A percentile compares a stretch with the other conserved stretches of the same genome.
These are phyloP conservation scores for Yueomyces sp. DNA, from an alignment of 1,139 yeast genomes.

Conservation along the genomic window DNA sequence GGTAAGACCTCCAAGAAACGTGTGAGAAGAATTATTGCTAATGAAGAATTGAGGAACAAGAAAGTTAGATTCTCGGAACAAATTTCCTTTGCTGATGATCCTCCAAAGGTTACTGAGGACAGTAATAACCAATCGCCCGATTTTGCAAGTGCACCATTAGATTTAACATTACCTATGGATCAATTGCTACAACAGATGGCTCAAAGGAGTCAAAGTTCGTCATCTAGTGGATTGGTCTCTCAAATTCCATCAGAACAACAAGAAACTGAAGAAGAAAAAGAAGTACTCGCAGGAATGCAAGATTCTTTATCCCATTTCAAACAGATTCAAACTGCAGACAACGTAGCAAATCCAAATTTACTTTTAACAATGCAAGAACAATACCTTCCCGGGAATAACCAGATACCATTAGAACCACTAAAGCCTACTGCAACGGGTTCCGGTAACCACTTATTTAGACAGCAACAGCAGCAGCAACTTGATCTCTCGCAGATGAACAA, in stretches of 20 bases:
- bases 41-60: conserved; percentile 30
- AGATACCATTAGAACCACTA: conserved; percentile 23
- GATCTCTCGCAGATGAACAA: conserved; percentile 31
- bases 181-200: conserved; percentile 41
- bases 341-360: conserved; percentile 30
- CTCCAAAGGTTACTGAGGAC: conserved; percentile 7
- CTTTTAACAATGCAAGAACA: conserved; percentile 1
- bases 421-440: conserved; percentile 47
- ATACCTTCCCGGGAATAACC: conserved; percentile 3
- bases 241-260: conserved; percentile 19
- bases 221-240: conserved; percentile 15
- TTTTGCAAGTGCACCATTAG: conserved; percentile 26
- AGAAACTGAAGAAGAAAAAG: conserved; percentile 30
- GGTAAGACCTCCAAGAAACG: conserved; percentile 38
- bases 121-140: conserved; percentile 1
- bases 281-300: conserved; percentile 53
- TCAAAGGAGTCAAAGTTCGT: conserved; percentile 18
- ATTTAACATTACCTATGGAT: conserved; percentile 62
- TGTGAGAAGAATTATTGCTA: conserved; percentile 22
- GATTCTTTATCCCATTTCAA: conserved; percentile 55
- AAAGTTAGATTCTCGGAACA: conserved; percentile 64
- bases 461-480: conserved; percentile 27
- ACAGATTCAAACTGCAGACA: conserved; percentile 49
- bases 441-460: conserved; percentile 25
- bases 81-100: conserved; percentile 26